phyloP scores from a whole-genome alignment of 352 stramenopile genomes.

The Pythium guiyangense region DNA sequence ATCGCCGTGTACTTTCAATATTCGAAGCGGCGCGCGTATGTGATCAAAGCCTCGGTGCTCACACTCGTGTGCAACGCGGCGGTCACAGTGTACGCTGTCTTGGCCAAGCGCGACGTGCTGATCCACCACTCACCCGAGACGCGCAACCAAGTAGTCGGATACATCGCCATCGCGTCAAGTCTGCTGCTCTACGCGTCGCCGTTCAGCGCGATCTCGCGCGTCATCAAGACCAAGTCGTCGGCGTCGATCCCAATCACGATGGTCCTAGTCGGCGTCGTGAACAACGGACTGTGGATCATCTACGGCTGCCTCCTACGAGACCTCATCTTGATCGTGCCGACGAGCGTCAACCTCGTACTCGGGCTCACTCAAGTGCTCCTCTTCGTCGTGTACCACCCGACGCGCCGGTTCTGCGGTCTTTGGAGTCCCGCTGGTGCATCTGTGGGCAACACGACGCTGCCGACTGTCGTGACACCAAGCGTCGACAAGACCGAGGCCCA shows the following conservation, averaged over 20 bases:
- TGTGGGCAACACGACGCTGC: conserved; percentile 14
- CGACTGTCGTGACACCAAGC: neutral
- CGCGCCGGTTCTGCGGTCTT: neutral
- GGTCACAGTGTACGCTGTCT: conserved; percentile 43
- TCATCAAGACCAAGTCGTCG: conserved; percentile 47
- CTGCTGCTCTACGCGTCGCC: conserved; percentile 63
- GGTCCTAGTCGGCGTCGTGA: conserved; percentile 51
- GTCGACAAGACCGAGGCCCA: conserved; percentile 6
- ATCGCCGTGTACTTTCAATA: conserved; percentile 43
- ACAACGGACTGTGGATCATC: conserved; percentile 74
- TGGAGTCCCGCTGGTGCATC: neutral
- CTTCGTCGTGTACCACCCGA: conserved; percentile 51
- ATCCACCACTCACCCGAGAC: conserved; percentile 25
- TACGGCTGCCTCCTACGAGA: conserved; percentile 55
- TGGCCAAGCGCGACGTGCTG: conserved; percentile 22
- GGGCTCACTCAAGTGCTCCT: conserved; percentile 50
- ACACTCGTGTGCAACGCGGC: conserved; percentile 35
- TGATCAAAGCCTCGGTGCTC: conserved; percentile 26
- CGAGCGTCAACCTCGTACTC: conserved; percentile 39
- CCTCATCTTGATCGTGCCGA: conserved; percentile 52
- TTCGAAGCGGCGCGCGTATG: conserved; percentile 25
- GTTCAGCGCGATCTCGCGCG: conserved; percentile 47
- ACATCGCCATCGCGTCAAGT: conserved; percentile 49
- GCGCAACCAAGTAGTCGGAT: conserved; percentile 29
- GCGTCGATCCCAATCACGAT: conserved; percentile 59